Evolutionary conservation across 2,329 filamentous ascomycete genomes (phyloP), one percentile per base, ranked within the genome.

Genomic region (Lomentospora prolificans): DNA sequence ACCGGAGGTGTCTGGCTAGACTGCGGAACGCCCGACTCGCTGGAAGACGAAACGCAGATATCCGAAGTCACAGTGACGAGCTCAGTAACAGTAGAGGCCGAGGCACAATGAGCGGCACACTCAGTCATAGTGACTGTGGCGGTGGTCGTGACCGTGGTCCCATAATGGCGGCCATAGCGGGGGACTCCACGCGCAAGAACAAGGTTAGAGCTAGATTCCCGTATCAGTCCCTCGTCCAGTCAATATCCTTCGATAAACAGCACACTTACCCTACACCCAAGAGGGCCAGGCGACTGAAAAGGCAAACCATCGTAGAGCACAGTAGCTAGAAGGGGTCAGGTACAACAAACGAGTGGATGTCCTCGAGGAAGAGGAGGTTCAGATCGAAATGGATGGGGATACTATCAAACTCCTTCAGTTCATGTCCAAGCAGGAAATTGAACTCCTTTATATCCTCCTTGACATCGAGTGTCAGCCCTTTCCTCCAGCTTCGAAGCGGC

Each of bases 211-310:
- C 44, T 48, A 14, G 17, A 25, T 22, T 22, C 4, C 4, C 5
- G 44, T 12, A 12, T 33, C 12, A 33, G 30, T 12, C 30, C 12
- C 12, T 33, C 12, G 7, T 33, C 12, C 12, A 6, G 6, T 33
- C 12, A 6, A 6, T 33, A 7, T 33, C 30, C n/a, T 14, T 30
- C 6, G 17, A 51, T 30, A 17, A 28, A 30, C 14, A 17, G 50
- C n/a, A n/a, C n/a, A n/a, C 33, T 44, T 24, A 53, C 51, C 51
- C 22, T 27, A 53, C 12, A 14, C 51, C 51, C 36, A 53, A 14
- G 51, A 53, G 33, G 33, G 51, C 51, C 10, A 53, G 33, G 7
- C 33, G 33, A 33, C 22, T 41, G 22, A 33, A 17, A 14, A 53
- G 36, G 22, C 22, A 22, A 27, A 53, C 51, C 51, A 53, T 53